phyloP scores from a whole-genome alignment of 305 asterid species.

The Euphrasia arctica region DNA sequence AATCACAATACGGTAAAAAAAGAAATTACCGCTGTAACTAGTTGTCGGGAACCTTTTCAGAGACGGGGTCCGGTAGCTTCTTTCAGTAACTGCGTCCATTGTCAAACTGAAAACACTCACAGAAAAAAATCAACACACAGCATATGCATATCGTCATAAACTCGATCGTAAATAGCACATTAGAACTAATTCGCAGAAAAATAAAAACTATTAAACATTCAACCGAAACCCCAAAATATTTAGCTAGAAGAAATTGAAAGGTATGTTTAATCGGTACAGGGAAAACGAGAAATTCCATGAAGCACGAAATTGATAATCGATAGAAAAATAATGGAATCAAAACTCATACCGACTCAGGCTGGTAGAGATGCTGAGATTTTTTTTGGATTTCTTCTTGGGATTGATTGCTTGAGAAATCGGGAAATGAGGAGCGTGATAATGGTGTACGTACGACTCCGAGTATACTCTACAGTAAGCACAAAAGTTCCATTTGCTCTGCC shows the following conservation, averaged over 20 bases:
- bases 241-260: neutral
- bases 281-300: neutral
- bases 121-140: constrained; percentile 17
- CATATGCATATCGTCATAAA: constrained; percentile 21
- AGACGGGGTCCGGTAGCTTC: constrained; percentile 20
- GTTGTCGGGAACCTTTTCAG: constrained; percentile 35
- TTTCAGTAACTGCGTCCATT: constrained; percentile 36
- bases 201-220: constrained; percentile 1
- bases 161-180: constrained; percentile 6
- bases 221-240: constrained; percentile 23
- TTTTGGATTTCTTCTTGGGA: neutral
- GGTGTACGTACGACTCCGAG: neutral
- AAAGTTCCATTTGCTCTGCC: neutral
- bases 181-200: constrained; percentile 14
- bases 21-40: constrained; percentile 30
- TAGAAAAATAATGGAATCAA: neutral
- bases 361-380: neutral
- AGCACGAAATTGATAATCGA: neutral
- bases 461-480: neutral
- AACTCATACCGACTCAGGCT: constrained; percentile 20
- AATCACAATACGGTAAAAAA: neutral
- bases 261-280: neutral
- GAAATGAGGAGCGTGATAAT: neutral
- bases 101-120: constrained; percentile 25
- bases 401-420: neutral